Conservation (phyloP, 129 eudicot species). For the Dittrichia graveolens region DNA sequence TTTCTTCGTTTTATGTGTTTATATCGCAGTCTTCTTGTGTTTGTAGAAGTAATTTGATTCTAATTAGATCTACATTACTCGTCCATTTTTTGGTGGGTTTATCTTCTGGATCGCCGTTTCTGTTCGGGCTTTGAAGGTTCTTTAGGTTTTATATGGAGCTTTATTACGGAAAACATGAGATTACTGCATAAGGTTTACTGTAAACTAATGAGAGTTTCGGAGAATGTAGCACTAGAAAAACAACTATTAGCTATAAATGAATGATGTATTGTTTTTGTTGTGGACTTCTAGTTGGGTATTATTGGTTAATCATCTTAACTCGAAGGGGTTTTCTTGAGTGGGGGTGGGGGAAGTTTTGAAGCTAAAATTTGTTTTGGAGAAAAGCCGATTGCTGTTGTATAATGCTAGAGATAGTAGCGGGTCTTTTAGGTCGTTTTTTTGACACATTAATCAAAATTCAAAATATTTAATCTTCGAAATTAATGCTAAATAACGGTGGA, state of each 20-base stretch:
- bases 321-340: background rate
- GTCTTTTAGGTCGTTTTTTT: no score
- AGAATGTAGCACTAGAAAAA: background rate
- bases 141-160: constrained; percentile 9
- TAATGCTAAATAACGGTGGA: background rate
- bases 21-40: background rate
- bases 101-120: constrained; percentile 23
- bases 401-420: background rate
- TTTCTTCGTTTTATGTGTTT: constrained; percentile 5
- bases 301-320: constrained; percentile 7
- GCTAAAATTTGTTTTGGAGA: background rate
- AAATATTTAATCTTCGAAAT: background rate
- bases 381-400: background rate
- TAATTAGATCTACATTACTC: constrained; percentile 32
- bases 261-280: background rate
- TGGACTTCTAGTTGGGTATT: constrained; percentile 5
- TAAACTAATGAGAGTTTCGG: constrained; percentile 8
- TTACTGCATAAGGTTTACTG: background rate
- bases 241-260: background rate
- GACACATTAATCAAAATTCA: no score
- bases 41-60: constrained; percentile 3
- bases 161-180: constrained; percentile 6
- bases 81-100: background rate
- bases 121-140: background rate
- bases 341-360: constrained; percentile 11